phyloP scores from a whole-genome alignment of 106 monocot genomes.

The Acorus gramineus region DNA sequence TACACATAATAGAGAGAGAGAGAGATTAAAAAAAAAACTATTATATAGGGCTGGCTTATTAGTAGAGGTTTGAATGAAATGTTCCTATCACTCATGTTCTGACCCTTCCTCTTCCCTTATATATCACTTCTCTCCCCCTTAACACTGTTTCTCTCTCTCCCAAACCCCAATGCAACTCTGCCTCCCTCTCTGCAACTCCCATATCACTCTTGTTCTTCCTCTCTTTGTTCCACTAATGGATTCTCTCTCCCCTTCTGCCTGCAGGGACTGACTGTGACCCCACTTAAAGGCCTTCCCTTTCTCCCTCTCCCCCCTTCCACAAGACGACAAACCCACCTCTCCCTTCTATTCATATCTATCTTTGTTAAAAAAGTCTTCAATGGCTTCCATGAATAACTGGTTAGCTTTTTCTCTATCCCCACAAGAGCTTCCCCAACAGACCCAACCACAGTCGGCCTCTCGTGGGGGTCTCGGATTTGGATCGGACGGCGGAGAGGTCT shows the following conservation, averaged over 20 bases:
- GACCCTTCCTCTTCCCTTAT: conserved; percentile 12
- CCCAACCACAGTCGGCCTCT: no score
- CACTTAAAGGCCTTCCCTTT: not conserved
- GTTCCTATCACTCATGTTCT: conserved; percentile 16
- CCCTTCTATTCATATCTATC: no score
- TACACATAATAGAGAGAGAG: no score
- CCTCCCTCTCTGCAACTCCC: not conserved
- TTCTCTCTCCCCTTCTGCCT: no score
- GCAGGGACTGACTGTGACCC: not conserved
- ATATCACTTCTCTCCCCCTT: no score
- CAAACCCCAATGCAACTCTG: conserved; percentile 15
- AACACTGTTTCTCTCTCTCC: not conserved
- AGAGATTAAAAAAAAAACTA: no score
- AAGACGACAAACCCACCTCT: conserved; percentile 13
- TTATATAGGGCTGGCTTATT: no score
- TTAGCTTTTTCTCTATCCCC: conserved; percentile 80
- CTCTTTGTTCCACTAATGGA: not conserved
- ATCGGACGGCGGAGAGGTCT: conserved; percentile 18
- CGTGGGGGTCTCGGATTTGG: no score
- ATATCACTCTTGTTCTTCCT: not conserved
- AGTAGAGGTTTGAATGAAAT: conserved; percentile 8
- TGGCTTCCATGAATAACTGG: conserved; percentile 88
- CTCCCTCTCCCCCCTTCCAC: not conserved
- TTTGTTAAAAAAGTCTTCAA: conserved; percentile 5
- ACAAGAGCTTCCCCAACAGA: conserved; percentile 41